Base-by-base conservation (phyloP, 495 filamentous ascomycete genomes). In the Penicillium lividum region DNA sequence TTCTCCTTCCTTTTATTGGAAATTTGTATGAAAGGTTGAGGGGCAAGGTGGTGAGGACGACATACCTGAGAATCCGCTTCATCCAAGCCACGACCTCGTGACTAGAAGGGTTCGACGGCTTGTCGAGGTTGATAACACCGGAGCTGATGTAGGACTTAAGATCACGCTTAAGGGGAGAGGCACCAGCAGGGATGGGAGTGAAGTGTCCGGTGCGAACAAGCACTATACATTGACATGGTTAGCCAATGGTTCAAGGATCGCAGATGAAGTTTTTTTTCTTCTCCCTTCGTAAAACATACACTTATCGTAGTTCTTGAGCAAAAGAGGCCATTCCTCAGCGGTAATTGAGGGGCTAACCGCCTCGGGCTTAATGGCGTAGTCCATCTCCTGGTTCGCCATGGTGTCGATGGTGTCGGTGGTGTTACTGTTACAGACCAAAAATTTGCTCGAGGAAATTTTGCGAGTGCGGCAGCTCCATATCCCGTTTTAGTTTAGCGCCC, bases 71-170 rank as follows among this genome's bases (percentile, higher is more conserved):
- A 63, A 98, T 97, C 55, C 92, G 85, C 86, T 98, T 98, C 58
- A 97, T 87, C 95, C 94, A 98, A 54, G 94, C 92, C 65, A 98
- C 94, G 43, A 98, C 95, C 75, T 98, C 94, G 80, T 98, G 94
- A 67, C 90, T 94, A 56, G 91, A 96, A 18, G 94, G 94, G 80
- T 98, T 98, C 15, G 92, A 92, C 34, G 94, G 94, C 75, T 98
- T 98, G 82, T 98, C 94, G 53, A 96, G 86, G 76, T 98, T 98
- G 78, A 98, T 97, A 30, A 98, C 94, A 74, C 94, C 94, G 60
- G 90, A 94, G 73, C 87, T 90, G 66, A 98, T 87, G 74, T 97
- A 98, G 45, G 88, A 90, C 79, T 97, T 96, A 65, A 98, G 82
- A 67, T 97, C 93, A 74, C 94, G 90, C 73, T 89, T 92, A 63